Base-by-base conservation (phyloP, 148 eudicot species). In the Nyssa sinensis region DNA sequence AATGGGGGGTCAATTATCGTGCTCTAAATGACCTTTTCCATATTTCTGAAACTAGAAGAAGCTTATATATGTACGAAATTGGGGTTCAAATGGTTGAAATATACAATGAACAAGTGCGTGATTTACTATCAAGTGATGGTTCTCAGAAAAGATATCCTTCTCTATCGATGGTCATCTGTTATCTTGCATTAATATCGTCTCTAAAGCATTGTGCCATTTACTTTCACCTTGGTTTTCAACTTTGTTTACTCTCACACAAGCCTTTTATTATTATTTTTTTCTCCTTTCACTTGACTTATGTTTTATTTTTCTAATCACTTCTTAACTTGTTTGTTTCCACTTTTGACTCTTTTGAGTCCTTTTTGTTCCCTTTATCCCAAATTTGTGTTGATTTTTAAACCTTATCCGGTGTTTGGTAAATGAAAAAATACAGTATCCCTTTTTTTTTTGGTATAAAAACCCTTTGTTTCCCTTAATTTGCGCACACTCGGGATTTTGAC, bases 51-150 rank as follows among this genome's bases (percentile, higher is more conserved):
- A 61, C 33, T 23, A 81, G 83, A 66, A 70, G 55, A 31, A 74
- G 66, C 28, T 19, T 69, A 14, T 78, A 64, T 67, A 69, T 47
- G 0, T 81, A 81, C 32, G 84, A 81, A 70, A 57, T 81, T 71
- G 74, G 73, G 25, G 76, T 81, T 62, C 84, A 81, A 64, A 81
- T 81, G 84, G 72, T 81, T 37, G 84, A 81, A 62, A 78, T 81
- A 75, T 81, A 81, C 55, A 81, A 81, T 10, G 84, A 81, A 66
- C 84, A 81, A 81, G 84, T 81, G 66, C 78, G 79, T 1, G 84
- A 81, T 66, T 81, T 81, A 62, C 76, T 81, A 19, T 74, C 73
- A 66, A 78, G 35, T 74, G 80, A 76, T 51, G 81, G 76, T 23
- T 60, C 81, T 66, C 81, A 65, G 35, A 81, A 81, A 30, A 81